phyloP scores from a whole-genome alignment of 202 grass and related monocot species.

The Tripidium arundinaceum region DNA sequence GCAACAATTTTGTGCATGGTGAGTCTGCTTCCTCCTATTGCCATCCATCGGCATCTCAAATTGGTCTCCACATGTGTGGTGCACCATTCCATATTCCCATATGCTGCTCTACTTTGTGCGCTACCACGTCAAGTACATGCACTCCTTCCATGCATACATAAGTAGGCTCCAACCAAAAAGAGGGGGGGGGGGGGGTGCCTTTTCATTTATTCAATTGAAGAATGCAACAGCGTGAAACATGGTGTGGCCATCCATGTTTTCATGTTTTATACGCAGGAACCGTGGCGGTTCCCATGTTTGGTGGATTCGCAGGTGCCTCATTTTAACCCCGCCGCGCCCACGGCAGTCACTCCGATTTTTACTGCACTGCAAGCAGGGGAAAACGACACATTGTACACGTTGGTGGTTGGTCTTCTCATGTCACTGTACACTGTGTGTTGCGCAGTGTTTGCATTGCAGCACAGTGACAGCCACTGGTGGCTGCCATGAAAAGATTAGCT shows the following conservation, averaged over 20 bases:
- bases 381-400: background rate
- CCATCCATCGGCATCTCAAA: background rate
- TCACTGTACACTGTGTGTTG: background rate
- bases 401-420: conserved; percentile 3
- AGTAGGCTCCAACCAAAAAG: background rate
- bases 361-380: background rate
- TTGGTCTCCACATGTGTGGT: background rate
- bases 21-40: background rate
- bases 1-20: background rate
- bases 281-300: background rate
- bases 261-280: background rate
- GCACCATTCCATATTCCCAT: background rate
- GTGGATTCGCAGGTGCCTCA: background rate
- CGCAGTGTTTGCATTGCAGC: background rate
- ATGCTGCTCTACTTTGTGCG: background rate
- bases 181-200: background rate
- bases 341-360: too few species aligned
- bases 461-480: background rate
- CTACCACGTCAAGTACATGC: background rate
- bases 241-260: background rate
- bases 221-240: background rate
- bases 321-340: background rate
- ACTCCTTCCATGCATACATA: background rate
- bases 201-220: background rate
- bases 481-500: background rate